These are phyloP conservation scores for Linnemannia exigua DNA, from an alignment of 192 early-diverging fungal species.

Conservation along the genomic window DNA sequence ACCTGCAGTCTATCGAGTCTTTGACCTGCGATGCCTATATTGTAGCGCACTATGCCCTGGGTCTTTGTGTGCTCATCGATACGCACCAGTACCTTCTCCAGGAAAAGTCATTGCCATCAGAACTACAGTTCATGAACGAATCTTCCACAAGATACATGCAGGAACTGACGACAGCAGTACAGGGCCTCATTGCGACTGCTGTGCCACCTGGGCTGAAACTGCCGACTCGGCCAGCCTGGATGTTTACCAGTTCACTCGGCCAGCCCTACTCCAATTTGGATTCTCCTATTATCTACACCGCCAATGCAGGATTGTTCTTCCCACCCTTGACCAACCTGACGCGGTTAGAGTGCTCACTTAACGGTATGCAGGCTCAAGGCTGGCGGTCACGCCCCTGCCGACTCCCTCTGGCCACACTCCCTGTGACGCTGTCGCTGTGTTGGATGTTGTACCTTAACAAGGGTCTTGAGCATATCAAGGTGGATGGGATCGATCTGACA, in stretches of 20 bases:
- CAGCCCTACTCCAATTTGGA: neutral
- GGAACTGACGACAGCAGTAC: neutral
- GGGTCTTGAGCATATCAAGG: neutral
- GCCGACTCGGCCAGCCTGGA: neutral
- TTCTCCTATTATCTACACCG: neutral
- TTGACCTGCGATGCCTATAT: neutral
- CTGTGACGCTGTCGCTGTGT: neutral
- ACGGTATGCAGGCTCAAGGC: too few relatives aligned
- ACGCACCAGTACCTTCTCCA: neutral
- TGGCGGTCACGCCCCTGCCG: neutral
- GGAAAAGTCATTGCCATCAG: neutral
- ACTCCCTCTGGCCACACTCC: neutral
- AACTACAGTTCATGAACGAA: neutral
- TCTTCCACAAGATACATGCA: neutral
- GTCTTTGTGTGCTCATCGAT: neutral
- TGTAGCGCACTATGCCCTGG: neutral
- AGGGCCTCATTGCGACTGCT: neutral
- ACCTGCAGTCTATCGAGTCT: neutral
- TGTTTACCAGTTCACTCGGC: neutral
- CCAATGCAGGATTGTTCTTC: conserved; percentile 1
- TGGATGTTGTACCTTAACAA: neutral
- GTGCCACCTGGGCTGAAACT: neutral
- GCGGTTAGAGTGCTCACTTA: neutral
- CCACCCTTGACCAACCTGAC: neutral
- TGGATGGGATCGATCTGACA: neutral